Evolutionary conservation across 176 grass and related monocot species (phyloP).

Genomic region (Ampelocalamus luodianensis): DNA sequence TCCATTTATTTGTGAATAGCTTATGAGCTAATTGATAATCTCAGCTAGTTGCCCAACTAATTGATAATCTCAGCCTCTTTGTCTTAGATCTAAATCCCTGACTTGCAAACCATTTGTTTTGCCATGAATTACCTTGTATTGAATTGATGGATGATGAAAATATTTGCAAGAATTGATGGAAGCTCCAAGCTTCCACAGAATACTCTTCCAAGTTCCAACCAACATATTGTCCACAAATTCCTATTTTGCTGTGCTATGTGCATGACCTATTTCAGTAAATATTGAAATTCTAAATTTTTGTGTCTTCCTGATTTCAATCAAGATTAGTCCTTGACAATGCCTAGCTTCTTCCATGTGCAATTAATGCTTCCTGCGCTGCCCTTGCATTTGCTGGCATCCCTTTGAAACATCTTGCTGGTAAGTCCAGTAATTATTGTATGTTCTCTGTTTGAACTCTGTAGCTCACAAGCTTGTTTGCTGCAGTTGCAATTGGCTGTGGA

Average conservation of each 20-base stretch:
- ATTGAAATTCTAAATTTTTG: neutral
- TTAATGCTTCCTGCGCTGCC: constrained; percentile 86
- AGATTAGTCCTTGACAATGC: constrained; percentile 55
- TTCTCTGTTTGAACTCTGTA: neutral
- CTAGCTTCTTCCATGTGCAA: constrained; percentile 93
- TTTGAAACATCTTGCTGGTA: constrained; percentile 91
- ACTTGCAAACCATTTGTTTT: neutral
- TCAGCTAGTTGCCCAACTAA: neutral
- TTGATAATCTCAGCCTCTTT: neutral
- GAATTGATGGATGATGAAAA: neutral
- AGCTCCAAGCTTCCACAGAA: neutral
- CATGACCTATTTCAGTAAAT: neutral
- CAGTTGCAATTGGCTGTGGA: constrained; percentile 88
- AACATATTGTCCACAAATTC: neutral
- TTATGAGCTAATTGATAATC: neutral
- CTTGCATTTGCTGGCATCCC: constrained; percentile 82
- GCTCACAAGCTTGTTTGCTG: constrained; percentile 44
- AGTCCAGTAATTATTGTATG: constrained; percentile 33
- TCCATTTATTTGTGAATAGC: neutral
- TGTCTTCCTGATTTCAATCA: constrained; percentile 1
- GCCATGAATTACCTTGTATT: neutral
- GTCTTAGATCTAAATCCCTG: neutral
- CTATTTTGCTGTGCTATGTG: neutral
- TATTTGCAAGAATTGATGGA: neutral
- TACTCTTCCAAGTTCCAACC: neutral